These are phyloP conservation scores for Gastrodia elata DNA, from an alignment of 106 monocot species.

Conservation along the genomic window DNA sequence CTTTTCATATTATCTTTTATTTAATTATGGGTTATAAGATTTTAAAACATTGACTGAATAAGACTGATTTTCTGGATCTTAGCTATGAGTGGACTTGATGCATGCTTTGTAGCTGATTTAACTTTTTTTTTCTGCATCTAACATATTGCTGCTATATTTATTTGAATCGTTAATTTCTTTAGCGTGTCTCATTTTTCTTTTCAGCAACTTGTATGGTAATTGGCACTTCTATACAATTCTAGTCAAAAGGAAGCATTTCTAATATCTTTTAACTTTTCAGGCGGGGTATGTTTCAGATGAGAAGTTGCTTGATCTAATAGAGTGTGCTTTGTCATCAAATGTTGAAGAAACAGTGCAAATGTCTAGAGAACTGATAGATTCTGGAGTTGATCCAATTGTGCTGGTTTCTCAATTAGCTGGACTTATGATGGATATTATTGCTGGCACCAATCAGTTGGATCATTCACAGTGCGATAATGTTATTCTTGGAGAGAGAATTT, in stretches of 20 bases:
- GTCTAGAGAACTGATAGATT: constrained; percentile 63
- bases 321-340: constrained; percentile 63
- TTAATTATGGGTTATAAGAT: background rate
- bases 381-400: constrained; percentile 60
- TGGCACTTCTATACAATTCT: background rate
- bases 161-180: background rate
- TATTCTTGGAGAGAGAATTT: constrained; percentile 22
- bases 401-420: constrained; percentile 63
- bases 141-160: background rate
- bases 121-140: background rate
- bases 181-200: background rate
- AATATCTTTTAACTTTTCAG: constrained; percentile 22
- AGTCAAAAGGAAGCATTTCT: background rate
- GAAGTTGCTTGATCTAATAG: constrained; percentile 64
- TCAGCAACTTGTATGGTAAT: background rate
- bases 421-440: constrained; percentile 66
- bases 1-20: background rate
- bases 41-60: background rate
- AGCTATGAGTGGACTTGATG: background rate
- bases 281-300: constrained; percentile 65
- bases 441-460: constrained; percentile 36
- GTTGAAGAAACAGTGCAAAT: constrained; percentile 59
- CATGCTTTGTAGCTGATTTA: background rate
- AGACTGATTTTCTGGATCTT: background rate
- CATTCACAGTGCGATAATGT: constrained; percentile 16